These are phyloP conservation scores for Sechiopsis laciniata DNA, from an alignment of 306 rosid genomes.

Conservation along the genomic window DNA sequence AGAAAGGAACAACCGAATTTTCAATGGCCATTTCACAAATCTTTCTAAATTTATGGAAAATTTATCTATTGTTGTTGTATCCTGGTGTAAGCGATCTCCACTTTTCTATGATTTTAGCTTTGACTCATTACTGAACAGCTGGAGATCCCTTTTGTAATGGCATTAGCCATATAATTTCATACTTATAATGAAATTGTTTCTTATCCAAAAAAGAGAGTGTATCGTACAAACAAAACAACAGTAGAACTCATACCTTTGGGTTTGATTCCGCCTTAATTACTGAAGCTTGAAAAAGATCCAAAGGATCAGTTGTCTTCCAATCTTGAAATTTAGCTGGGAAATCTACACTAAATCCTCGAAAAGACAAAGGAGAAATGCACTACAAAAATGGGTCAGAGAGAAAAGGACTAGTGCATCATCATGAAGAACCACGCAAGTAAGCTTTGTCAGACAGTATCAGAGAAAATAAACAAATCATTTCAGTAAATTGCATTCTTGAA, in stretches of 20 bases:
- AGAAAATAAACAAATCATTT: neutral
- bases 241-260: slow-evolving; percentile 57
- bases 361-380: slow-evolving; percentile 24
- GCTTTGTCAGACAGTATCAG: neutral
- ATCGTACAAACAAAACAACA: neutral
- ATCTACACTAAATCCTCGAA: slow-evolving; percentile 76
- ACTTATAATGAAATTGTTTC: too few species aligned
- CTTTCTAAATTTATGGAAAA: too few species aligned
- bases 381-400: slow-evolving; percentile 30
- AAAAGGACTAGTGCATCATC: slow-evolving; percentile 14
- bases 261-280: slow-evolving; percentile 64
- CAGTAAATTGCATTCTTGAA: neutral
- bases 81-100: too few species aligned
- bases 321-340: slow-evolving; percentile 72
- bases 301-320: slow-evolving; percentile 73
- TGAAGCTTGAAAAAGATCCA: slow-evolving; percentile 83
- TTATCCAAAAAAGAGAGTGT: too few species aligned
- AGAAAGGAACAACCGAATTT: too few species aligned
- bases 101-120: too few species aligned
- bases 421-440: slow-evolving; percentile 3
- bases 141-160: too few species aligned
- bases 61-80: too few species aligned
- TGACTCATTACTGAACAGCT: too few species aligned
- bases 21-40: too few species aligned
- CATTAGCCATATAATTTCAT: too few species aligned